Evolutionary conservation across 78 protist genomes (phyloP).

Genomic region (Dictyostelium capitatum): DNA sequence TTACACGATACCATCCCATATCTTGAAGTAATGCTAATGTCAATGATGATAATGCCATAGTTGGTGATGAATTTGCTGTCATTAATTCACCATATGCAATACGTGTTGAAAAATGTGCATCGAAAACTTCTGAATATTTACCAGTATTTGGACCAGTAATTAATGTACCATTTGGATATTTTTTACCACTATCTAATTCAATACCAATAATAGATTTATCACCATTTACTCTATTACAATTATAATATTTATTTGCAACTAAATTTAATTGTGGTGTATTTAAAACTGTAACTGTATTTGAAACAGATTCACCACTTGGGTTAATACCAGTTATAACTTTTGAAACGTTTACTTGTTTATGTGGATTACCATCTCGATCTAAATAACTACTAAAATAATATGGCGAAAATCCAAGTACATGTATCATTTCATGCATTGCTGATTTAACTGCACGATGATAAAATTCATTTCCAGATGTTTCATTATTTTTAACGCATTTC

Average conservation of each 20-base stretch:
- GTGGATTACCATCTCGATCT: not conserved
- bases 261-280: constrained; percentile 10
- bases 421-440: constrained; percentile 41
- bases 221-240: not conserved
- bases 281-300: not conserved
- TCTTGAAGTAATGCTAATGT: constrained; percentile 38
- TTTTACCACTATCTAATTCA: not conserved
- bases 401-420: constrained; percentile 26
- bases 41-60: not conserved
- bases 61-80: not conserved
- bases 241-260: not conserved
- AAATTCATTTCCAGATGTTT: not conserved
- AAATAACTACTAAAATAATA: constrained; percentile 7
- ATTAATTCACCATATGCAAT: constrained; percentile 23
- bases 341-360: not conserved
- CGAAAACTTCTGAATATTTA: not conserved
- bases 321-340: not conserved
- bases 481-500: not conserved
- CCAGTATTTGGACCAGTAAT: not conserved
- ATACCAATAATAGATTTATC: not conserved
- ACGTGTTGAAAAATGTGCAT: constrained; percentile 13
- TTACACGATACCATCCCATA: constrained; percentile 37
- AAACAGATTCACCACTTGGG: not conserved
- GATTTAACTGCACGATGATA: not conserved
- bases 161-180: not conserved